phyloP scores from a whole-genome alignment of 257 asterid genomes.

The Handroanthus guayacan region DNA sequence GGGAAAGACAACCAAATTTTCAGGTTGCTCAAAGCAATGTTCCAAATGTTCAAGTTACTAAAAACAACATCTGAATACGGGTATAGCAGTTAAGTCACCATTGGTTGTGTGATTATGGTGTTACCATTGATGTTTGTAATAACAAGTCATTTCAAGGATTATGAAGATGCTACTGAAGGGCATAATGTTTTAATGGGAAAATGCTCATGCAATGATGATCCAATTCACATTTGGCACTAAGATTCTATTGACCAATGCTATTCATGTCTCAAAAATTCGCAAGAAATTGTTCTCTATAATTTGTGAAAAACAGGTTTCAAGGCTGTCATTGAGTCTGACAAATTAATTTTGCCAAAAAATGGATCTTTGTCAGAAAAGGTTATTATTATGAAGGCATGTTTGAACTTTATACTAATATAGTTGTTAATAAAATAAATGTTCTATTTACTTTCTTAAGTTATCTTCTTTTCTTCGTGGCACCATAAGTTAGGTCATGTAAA shows the following conservation, averaged over 20 bases:
- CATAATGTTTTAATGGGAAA: not conserved
- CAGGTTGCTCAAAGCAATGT: not conserved
- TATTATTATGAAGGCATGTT: not conserved
- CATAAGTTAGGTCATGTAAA: not conserved
- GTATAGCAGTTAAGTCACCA: not conserved
- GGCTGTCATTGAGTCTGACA: no score
- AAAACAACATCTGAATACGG: not conserved
- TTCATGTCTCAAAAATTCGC: no score
- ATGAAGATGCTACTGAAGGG: not conserved
- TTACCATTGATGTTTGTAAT: not conserved
- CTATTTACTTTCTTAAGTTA: not conserved
- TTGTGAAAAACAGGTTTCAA: no score
- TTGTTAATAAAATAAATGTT: not conserved
- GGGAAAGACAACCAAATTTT: no score
- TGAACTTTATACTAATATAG: not conserved
- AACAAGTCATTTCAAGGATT: not conserved
- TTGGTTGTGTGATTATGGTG: not conserved
- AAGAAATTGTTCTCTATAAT: no score
- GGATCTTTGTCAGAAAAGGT: not conserved
- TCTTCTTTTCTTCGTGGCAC: not conserved
- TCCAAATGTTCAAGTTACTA: no score
- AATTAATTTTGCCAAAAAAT: no score
- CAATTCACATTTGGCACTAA: not conserved
- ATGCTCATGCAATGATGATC: not conserved
- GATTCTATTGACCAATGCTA: not conserved